Evolutionary conservation across 352 stramenopile species (phyloP).

Genomic region (Pythium folliculosum): DNA sequence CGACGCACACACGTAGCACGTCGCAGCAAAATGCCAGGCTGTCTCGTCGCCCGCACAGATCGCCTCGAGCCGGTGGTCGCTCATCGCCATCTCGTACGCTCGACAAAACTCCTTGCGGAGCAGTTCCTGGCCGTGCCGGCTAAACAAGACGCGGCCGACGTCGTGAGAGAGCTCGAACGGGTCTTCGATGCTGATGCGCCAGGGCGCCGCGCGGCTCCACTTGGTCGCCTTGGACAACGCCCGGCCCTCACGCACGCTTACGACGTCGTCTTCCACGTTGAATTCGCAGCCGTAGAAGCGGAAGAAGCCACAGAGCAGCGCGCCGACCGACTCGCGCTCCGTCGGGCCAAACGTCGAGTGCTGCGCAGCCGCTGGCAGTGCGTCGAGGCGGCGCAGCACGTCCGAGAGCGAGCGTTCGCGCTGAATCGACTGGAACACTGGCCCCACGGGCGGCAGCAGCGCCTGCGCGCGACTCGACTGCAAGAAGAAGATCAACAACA

Average conservation of each 20-base stretch:
- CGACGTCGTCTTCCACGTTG: conserved; percentile 93
- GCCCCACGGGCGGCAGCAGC: conserved; percentile 48
- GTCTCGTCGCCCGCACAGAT: conserved; percentile 56
- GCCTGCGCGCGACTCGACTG: conserved; percentile 69
- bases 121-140: conserved; percentile 62
- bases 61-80: conserved; percentile 46
- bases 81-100: conserved; percentile 52
- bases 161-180: conserved; percentile 85
- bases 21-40: conserved; percentile 47
- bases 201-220: conserved; percentile 64
- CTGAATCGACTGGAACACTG: conserved; percentile 64
- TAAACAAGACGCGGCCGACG: conserved; percentile 78
- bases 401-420: conserved; percentile 91
- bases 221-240: conserved; percentile 68
- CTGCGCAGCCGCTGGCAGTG: conserved; percentile 52
- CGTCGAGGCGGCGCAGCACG: conserved; percentile 67
- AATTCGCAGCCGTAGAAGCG: conserved; percentile 96
- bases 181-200: conserved; percentile 87
- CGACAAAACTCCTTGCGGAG: conserved; percentile 61
- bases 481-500: conserved; percentile 98
- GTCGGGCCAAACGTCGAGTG: conserved; percentile 59
- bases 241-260: conserved; percentile 88
- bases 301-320: conserved; percentile 96
- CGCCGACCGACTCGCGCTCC: conserved; percentile 85
- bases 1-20: conserved; percentile 68